Base-by-base conservation (phyloP, 2,329 filamentous ascomycete genomes). In the Paracoccidioides brasiliensis region DNA sequence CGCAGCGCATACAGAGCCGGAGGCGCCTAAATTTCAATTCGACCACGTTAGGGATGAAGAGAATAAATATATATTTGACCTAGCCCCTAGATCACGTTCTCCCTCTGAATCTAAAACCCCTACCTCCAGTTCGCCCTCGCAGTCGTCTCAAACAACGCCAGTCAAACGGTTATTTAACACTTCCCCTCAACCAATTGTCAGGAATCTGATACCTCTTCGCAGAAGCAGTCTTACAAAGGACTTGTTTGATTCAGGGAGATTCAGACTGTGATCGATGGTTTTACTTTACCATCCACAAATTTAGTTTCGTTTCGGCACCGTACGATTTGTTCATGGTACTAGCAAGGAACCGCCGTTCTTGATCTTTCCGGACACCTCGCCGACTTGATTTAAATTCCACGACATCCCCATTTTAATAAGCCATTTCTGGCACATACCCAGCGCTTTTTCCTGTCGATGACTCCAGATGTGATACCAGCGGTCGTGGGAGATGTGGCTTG, bases 81-180 rank as follows among this genome's bases (percentile, higher is more conserved):
- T n/a, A 22, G 4, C 52, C 15, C 22, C 42, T 1, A n/a, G 14
- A 30, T 52, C 49, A 41, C 37, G 22, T 12, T 30, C 50, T 22
- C 38, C 50, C 6, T 28, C 38, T 5, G 38, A 44, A 22, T 15
- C 52, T 32, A 44, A 50, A 49, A 32, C 14, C 38, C 10, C 10
- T 9, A 32, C 15, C 32, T 44, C 28, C 52, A 12, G 59, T 51
- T 70, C 66, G 63, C 61, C 67, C 2, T 62, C 62, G 28, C 50
- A 52, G 62, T 62, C 41, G 7, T 53, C 52, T 42, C 49, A 49
- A 32, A 42, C 41, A 14, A 49, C 10, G 3, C 35, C 45, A 9
- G 46, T 7, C 3, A 52, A 42, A 28, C 35, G 51, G 33, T 40
- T 53, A 42, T 56, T 37, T 15, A 57, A 38, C 30, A 28, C 46